Evolutionary conservation across 2,329 filamentous ascomycete species (phyloP), one percentile per base, ranked within the genome.

Genomic region (Emergomyces orientalis): DNA sequence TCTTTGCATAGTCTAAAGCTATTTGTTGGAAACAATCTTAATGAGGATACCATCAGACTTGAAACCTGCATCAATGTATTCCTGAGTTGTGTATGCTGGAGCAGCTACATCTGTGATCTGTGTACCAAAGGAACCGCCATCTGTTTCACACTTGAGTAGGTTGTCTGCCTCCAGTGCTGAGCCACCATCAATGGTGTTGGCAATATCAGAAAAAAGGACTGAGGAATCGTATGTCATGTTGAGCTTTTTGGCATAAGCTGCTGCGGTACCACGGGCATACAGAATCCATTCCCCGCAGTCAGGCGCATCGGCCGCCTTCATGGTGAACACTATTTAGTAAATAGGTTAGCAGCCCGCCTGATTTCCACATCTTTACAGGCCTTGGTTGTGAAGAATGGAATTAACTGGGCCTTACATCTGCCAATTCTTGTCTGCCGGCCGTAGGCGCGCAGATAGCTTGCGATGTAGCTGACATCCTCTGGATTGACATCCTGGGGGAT

Each of bases 221-320:
- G 60, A 61, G 25, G 60, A 61, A 27, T 61, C 34, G 19, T 61
- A 61, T 8, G 14, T 55, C 60, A 61, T 45, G 60, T 62, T 25
- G 39, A 39, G 45, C 52, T 62, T 62, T 59, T 62, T 62, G 34
- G 60, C 60, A 22, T 62, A 62, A 17, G 60, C 52, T 25, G 60
- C 60, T 9, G 60, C 54, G 9, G 52, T 37, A 4, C 58, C 25
- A 17, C 25, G 51, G 9, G 52, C 30, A 27, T 62, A 62, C 19
- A 62, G 61, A 41, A 51, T 19, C 41, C 61, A 62, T 59, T 62
- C 61, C 52, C 61, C 55, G 13, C 61, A 62, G 52, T 62, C 43
- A 49, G 61, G 27, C 25, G 55, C 55, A 32, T 59, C 54, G 17
- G 61, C 61, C 17, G 61, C 55, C 9, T 32, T 51, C 61, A 62